A percentile compares a stretch with the other conserved stretches of the same genome.
Evolutionary conservation across 2,329 filamentous ascomycete genomes (phyloP).

Genomic region (Beauveria bassiana): DNA sequence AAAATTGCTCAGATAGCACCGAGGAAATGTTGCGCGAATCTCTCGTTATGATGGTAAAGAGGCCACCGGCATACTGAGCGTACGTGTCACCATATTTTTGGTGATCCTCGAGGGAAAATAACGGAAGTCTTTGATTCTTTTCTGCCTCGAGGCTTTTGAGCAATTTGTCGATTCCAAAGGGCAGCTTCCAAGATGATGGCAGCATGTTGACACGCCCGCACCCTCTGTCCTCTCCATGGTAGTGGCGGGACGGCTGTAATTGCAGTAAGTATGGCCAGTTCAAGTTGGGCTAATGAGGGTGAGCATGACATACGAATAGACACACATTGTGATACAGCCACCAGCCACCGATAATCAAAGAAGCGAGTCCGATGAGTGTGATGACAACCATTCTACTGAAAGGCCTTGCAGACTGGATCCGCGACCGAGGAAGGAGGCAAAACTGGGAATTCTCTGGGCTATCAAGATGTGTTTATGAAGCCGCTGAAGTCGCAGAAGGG

Average conservation of each 20-base stretch:
- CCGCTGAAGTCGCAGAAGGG: neutral
- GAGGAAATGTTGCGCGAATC: slow-evolving; percentile 7
- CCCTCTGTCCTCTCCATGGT: slow-evolving; percentile 3
- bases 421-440: neutral
- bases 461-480: neutral
- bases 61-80: slow-evolving; percentile 2
- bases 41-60: slow-evolving; percentile 3
- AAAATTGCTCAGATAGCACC: neutral
- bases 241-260: neutral
- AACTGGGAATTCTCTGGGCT: too few species aligned
- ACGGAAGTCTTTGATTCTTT: neutral
- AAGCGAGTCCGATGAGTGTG: neutral
- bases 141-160: neutral
- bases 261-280: neutral
- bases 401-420: neutral
- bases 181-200: neutral
- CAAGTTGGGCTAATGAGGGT: neutral
- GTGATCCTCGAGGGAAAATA: slow-evolving; percentile 3
- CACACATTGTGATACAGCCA: slow-evolving; percentile 3
- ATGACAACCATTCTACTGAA: neutral
- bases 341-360: neutral
- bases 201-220: slow-evolving; percentile 9
- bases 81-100: slow-evolving; percentile 2
- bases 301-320: neutral
- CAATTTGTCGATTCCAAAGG: slow-evolving; percentile 8